These are phyloP conservation scores for Trametes pubescens DNA, from an alignment of 1,284 basidiomycete species.

Conservation along the genomic window DNA sequence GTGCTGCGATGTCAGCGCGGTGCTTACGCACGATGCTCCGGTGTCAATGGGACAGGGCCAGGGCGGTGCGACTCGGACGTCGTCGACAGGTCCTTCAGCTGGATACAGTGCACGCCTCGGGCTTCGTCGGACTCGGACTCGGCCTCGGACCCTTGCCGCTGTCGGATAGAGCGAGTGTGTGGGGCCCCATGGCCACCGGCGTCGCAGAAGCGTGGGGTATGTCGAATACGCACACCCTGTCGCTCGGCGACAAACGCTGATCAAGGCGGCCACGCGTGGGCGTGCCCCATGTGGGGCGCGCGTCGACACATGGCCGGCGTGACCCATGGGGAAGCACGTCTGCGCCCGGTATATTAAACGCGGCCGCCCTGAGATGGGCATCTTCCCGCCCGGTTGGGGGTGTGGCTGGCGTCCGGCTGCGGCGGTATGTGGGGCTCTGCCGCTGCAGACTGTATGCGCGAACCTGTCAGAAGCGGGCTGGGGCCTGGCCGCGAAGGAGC, in stretches of 20 bases:
- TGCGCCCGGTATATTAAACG: slow-evolving; percentile 14
- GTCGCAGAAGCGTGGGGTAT: not conserved
- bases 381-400: not conserved
- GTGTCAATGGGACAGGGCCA: no score
- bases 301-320: not conserved
- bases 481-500: not conserved
- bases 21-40: not conserved
- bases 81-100: no score
- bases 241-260: no score
- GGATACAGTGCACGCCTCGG: no score
- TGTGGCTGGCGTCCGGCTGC: not conserved
- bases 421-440: not conserved
- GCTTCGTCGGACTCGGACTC: no score
- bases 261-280: not conserved
- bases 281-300: slow-evolving; percentile 1
- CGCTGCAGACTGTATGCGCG: not conserved
- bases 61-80: no score
- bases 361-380: slow-evolving; percentile 17
- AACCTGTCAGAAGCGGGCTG: not conserved
- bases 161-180: no score
- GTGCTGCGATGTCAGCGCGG: not conserved
- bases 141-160: no score
- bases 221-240: no score
- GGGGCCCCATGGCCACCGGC: slow-evolving; percentile 8
- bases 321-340: not conserved